phyloP scores from a whole-genome alignment of 2,329 filamentous ascomycete genomes.

The Cordyceps cateniannulata region DNA sequence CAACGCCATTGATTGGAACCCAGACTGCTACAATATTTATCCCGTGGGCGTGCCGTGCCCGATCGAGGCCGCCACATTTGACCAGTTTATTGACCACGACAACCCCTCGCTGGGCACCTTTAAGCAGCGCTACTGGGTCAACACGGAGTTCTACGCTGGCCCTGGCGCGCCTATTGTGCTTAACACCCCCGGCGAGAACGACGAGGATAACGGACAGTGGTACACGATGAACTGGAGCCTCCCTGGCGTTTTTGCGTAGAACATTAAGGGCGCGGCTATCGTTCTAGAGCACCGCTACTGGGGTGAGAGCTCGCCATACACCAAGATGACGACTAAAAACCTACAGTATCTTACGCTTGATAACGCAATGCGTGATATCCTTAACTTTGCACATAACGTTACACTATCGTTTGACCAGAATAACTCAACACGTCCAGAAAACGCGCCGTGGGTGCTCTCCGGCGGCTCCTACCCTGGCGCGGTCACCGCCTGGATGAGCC shows the following conservation, averaged over 20 bases:
- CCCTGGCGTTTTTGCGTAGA: slow-evolving; percentile 56
- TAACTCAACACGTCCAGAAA: slow-evolving; percentile 54
- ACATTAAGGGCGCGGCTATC: slow-evolving; percentile 66
- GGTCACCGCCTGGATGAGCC: slow-evolving; percentile 65
- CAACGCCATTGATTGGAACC: no score
- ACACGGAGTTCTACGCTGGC: slow-evolving; percentile 62
- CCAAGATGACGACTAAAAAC: slow-evolving; percentile 57
- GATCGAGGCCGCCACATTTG: slow-evolving; percentile 28
- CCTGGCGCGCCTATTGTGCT: slow-evolving; percentile 75
- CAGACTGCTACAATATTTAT: not conserved
- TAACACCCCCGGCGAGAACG: slow-evolving; percentile 58
- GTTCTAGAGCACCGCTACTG: slow-evolving; percentile 51
- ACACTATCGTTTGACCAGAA: slow-evolving; percentile 60
- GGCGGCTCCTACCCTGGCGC: slow-evolving; percentile 76
- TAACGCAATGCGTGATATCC: slow-evolving; percentile 68
- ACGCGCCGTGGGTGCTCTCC: slow-evolving; percentile 66
- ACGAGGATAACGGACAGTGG: slow-evolving; percentile 48
- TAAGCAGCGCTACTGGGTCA: slow-evolving; percentile 72
- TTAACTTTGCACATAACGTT: slow-evolving; percentile 67
- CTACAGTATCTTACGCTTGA: slow-evolving; percentile 73
- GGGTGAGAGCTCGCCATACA: slow-evolving; percentile 52
- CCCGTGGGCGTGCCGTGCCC: not conserved
- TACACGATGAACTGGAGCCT: slow-evolving; percentile 69
- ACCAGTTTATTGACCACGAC: slow-evolving; percentile 53
- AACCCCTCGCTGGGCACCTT: slow-evolving; percentile 53